Evolutionary conservation across 257 asterid genomes (phyloP), one percentile per base, ranked within the genome.

Genomic region (Lycium barbarum): DNA sequence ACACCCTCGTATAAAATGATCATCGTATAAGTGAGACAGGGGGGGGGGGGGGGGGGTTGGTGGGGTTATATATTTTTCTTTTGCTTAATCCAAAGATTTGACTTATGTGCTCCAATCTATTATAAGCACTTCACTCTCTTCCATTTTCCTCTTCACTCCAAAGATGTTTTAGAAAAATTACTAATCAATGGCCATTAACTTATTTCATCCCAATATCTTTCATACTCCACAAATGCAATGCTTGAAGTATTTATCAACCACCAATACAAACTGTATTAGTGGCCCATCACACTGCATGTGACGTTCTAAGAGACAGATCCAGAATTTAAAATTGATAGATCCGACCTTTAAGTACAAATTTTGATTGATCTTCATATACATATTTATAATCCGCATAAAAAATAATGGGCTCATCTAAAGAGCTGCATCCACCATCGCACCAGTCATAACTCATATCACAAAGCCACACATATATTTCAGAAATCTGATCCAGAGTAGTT

Each of bases 371-470:
- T 18, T 59, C 33, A 7, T 12, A 59, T 2, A n/a, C 7, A 59
- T n/a, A 59, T 17, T 18, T 59, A 1, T 58, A 58, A 11, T 18
- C 65, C 11, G 4, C 10, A 7, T 18, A n/a, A 58, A 7, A 7
- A 67, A 33, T 67, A 35, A 1, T 67, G 17, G 22, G 43, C 35
- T 36, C 22, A 0, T 2, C 14, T 2, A 12, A 67, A 67, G 49
- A 35, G 76, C 22, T 67, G 22, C 49, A 67, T 67, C n/a, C 14
- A 9, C 10, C 72, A 65, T 65, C 0, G 22, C 76, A 14, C 12
- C 22, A 67, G 1, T 67, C 76, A 67, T 67, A 67, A 38, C 78
- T 67, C 76, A 67, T 67, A 67, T 70, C 78, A 38, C 53, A 15
- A 70, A 38, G 38, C 15, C 45, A 38, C n/a, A 67, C 9, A 40